Evolutionary conservation across 257 asterid species (phyloP), one percentile per base, ranked within the genome.

Genomic region (Nemophila menziesii): DNA sequence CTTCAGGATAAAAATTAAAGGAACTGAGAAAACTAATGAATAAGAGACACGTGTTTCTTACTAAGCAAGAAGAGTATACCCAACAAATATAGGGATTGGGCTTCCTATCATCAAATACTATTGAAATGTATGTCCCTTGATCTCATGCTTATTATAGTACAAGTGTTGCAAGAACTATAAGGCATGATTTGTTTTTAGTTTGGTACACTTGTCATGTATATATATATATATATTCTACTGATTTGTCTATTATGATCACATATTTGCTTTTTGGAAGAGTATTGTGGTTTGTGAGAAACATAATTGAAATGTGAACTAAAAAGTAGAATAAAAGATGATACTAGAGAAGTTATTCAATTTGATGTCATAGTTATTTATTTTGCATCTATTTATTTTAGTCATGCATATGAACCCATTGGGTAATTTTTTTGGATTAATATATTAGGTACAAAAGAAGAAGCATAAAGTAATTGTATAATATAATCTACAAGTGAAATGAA

Each of bases 61-160:
- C 87, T 48, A 90, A 78, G 69, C 98, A 90, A 71, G 96, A 90
- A 46, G 98, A 84, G 54, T 81, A 70, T 75, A 78, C 94, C 1
- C 84, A 84, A 73, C 84, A 81, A 71, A 90, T 90, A 36, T 71
- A 96, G 54, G 98, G 84, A 65, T 57, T 85, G 80, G 98, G 98
- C 66, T 93, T 93, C 44, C 75, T 90, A 49, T 81, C 98, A 49
- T 74, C 98, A 9, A 96, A 90, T 70, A 93, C 98, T 43, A 79
- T 90, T 79, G 98, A 90, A 59, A 90, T 58, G 98, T 89, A 85
- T 51, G 69, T 40, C 57, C 24, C 47, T 62, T 42, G 17, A 49
- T 50, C 42, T 26, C 58, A 55, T 55, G n/a, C 16, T 19, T 22
- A 40, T 45, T 18, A 23, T 43, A 54, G 1, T 13, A 2, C 8